Evolutionary conservation across 1,139 yeast genomes (phyloP), one percentile per base, ranked within the genome.

Genomic region (Zhuliangozyma parablackwelliae): DNA sequence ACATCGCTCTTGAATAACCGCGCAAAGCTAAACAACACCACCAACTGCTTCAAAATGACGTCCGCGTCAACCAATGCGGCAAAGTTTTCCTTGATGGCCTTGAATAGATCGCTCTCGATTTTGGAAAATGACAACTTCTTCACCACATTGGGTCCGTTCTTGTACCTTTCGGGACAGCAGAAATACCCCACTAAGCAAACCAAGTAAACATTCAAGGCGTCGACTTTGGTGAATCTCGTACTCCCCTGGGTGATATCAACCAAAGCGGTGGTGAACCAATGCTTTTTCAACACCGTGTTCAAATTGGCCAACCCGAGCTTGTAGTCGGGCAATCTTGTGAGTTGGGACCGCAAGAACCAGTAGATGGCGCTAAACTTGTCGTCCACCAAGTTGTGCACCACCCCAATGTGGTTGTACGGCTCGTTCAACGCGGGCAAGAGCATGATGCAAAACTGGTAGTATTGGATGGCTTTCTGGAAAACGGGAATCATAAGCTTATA

Each of bases 371-470:
- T 53, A 33, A 48, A 57, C 36, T 61, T 64, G 35, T 65, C 64
- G 33, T 61, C 69, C 16, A 59, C 46, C 10, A 54, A 36, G 43
- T 68, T 69, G 43, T 72, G 69, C 16, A 81, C 70, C 60, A 81
- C 72, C 6, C 86, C 88, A 36, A 78, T 69, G 47, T 80, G 85
- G 46, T 77, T 76, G 48, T 77, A 77, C 1, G 87, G 80, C 47
- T 80, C 88, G 40, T 82, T 82, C 39, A 79, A 64, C 1, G 85
- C 76, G 1, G 89, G 90, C 29, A 81, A 56, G 21, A 81, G 57
- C 29, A 73, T 49, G 26, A 78, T 71, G 23, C 87, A 78, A 30
- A 64, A 53, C 37, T 72, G 68, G 45, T 78, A 77, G 46, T 67
- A 70, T 43, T 69, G 67, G 16, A 76, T 54, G 1, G 85, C 64